Evolutionary conservation across 257 asterid genomes (phyloP), one percentile per base, ranked within the genome.

Genomic region (Solanum pinnatisectum): DNA sequence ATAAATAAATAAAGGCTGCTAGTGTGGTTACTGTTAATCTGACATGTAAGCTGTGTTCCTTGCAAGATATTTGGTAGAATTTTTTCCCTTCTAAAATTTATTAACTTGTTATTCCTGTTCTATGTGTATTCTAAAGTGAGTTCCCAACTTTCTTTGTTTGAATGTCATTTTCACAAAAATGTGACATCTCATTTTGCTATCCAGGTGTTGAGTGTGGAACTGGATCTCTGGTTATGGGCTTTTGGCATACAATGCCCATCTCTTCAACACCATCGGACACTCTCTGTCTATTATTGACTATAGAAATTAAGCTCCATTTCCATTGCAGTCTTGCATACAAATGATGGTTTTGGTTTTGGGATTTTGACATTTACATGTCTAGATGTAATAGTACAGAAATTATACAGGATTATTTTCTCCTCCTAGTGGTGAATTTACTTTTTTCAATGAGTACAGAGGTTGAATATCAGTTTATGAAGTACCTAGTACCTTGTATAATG

Each of bases 221-320:
- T 96, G 95, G 99, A 97, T 93, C 98, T 97, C 56, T 97, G 98
- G 99, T 89, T 97, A 70, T 95, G 98, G 98, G 94, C 99, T 44
- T 93, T 93, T 65, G 99, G 98, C 25, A 77, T 95, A 44, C 89
- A 90, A 65, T 90, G 93, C 77, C 92, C 94, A 15, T 93, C 98
- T 84, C 98, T 97, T 87, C 96, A 92, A 77, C 97, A 96, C 91
- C 99, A 96, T 87, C 95, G 97, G 35, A 95, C 99, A 4, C 98
- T 97, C 85, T 95, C 98, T 63, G 92, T 95, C 87, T 95, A 95
- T 87, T 94, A 96, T 87, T 96, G 93, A 94, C 91, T 85, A 87
- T 12, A 79, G 70, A 10, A 46, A 46, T 46, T 79, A 18, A 81
- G 85, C 68, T 81, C 67, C 85, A 46, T 81, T 25, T 81, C 42